phyloP scores from a whole-genome alignment of 129 eudicot species.

The Arctium lappa region DNA sequence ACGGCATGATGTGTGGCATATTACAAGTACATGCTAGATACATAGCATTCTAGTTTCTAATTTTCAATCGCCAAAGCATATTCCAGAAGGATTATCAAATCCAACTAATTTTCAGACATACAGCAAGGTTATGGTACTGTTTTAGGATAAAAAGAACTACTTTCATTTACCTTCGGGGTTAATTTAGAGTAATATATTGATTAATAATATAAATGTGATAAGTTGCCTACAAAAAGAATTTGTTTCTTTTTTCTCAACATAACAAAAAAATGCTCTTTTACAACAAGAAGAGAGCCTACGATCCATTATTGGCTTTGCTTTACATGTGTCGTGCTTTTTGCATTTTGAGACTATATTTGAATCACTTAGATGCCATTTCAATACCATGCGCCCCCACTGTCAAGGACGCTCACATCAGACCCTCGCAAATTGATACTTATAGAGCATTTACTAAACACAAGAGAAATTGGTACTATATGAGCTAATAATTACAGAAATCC shows the following conservation, averaged over 20 bases:
- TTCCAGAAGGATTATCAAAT: not conserved
- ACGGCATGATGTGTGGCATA: constrained; percentile 1
- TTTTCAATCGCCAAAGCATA: not conserved
- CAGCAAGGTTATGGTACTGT: not conserved
- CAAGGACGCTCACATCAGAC: not conserved
- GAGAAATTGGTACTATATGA: not conserved
- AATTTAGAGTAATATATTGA: not conserved
- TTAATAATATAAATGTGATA: not conserved
- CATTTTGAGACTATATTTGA: not conserved
- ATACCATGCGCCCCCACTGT: not conserved
- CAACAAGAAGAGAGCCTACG: not conserved
- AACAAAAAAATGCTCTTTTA: not conserved
- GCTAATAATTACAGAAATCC: constrained; percentile 1
- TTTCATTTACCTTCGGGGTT: not conserved
- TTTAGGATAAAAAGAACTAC: not conserved
- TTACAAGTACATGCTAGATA: not conserved
- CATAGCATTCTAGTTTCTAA: not conserved
- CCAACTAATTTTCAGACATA: not conserved
- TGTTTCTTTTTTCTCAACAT: not conserved
- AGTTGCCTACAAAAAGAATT: not conserved
- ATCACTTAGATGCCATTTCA: not conserved
- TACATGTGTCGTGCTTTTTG: not conserved
- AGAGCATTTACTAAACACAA: not conserved
- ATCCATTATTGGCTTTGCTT: not conserved
- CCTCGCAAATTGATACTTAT: not conserved